These are phyloP conservation scores for Herpotrichia juniperi DNA, from an alignment of 2,329 filamentous ascomycete genomes.

Conservation along the genomic window DNA sequence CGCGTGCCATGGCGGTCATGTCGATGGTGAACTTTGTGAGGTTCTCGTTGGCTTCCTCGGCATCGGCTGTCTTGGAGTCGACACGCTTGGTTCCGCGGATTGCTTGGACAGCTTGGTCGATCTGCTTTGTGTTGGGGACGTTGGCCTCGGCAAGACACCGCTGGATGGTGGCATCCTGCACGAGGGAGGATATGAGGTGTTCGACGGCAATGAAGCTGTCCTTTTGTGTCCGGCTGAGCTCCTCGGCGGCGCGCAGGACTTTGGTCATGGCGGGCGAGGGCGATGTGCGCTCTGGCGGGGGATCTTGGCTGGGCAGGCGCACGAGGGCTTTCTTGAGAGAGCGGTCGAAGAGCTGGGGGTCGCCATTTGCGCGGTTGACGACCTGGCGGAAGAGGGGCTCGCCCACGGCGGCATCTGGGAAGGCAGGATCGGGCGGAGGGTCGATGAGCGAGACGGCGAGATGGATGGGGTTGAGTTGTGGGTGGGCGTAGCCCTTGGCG, in stretches of 20 bases:
- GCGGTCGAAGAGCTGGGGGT: constrained; percentile 86
- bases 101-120: constrained; percentile 87
- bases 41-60: constrained; percentile 91
- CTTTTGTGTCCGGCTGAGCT: constrained; percentile 96
- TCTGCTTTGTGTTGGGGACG: constrained; percentile 86
- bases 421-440: constrained; percentile 76
- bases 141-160: constrained; percentile 81
- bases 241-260: constrained; percentile 81
- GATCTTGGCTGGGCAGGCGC: constrained; percentile 90
- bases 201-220: constrained; percentile 94
- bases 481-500: constrained; percentile 88
- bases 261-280: constrained; percentile 83
- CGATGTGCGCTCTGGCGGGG: constrained; percentile 86
- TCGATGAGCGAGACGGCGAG: constrained; percentile 83
- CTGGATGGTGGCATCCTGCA: constrained; percentile 79
- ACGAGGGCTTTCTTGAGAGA: constrained; percentile 91
- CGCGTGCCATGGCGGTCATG: constrained; percentile 94
- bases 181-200: constrained; percentile 85
- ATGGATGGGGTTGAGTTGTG: constrained; percentile 88
- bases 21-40: constrained; percentile 98
- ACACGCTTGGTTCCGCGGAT: constrained; percentile 93
- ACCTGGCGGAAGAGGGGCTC: constrained; percentile 92
- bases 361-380: constrained; percentile 90
- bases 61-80: constrained; percentile 94
- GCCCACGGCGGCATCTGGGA: constrained; percentile 62